phyloP scores from a whole-genome alignment of 31 red algal species.

The Pterothamnion heteromorphum region DNA sequence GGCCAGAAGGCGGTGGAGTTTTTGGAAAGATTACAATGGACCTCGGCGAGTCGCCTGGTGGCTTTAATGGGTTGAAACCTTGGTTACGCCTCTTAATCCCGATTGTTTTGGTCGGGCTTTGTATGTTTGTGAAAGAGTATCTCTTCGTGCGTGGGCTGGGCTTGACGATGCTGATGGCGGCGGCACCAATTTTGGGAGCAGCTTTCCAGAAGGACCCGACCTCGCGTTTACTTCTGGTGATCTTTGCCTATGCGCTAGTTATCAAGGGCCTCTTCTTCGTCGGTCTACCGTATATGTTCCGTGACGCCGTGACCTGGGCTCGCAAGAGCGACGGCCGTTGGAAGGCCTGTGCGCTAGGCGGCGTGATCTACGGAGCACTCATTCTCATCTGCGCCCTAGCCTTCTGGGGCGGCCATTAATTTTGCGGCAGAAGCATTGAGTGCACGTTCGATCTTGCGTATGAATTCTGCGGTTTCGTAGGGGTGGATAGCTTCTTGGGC shows the following conservation, averaged over 20 bases:
- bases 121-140: background rate
- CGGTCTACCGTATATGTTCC: background rate
- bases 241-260: background rate
- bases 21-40: background rate
- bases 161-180: background rate
- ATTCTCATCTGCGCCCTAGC: no score
- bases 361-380: background rate
- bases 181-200: background rate
- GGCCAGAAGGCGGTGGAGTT: background rate
- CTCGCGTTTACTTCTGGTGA: background rate
- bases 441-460: no score
- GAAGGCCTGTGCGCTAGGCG: background rate
- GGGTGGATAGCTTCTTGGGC: no score
- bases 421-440: no score
- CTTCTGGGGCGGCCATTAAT: no score
- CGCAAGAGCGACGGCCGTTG: background rate
- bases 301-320: background rate
- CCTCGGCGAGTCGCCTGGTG: no score
- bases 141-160: background rate
- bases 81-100: background rate
- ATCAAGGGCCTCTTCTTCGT: background rate
- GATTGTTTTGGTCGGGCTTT: background rate
- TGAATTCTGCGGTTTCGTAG: no score
- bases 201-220: background rate
- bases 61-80: background rate